phyloP scores from a whole-genome alignment of 2,329 filamentous ascomycete genomes.

The Penicillium sp. region DNA sequence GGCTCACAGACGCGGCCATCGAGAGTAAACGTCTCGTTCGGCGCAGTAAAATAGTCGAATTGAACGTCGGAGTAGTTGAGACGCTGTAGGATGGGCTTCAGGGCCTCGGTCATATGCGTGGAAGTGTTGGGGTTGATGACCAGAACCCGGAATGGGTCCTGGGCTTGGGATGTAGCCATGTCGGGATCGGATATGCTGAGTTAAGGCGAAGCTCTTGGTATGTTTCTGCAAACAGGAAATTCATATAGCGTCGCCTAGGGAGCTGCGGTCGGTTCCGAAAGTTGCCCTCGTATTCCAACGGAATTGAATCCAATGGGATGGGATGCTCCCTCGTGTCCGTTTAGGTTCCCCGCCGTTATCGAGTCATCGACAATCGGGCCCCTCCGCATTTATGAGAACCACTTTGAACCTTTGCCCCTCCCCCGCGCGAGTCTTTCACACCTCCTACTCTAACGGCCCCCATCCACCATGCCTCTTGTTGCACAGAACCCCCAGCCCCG shows the following conservation, averaged over 20 bases:
- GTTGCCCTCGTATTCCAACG: constrained; percentile 4
- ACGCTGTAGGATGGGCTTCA: constrained; percentile 44
- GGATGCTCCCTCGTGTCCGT: too few species aligned
- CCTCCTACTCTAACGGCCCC: background rate
- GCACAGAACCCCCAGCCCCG: constrained; percentile 59
- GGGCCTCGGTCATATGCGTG: constrained; percentile 47
- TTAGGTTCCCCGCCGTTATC: constrained; percentile 20
- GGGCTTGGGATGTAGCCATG: constrained; percentile 21
- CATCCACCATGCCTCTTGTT: constrained; percentile 40
- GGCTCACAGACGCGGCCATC: constrained; percentile 47
- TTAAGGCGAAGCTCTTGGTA: background rate
- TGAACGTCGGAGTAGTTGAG: constrained; percentile 42
- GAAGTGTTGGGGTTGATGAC: constrained; percentile 54
- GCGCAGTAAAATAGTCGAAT: constrained; percentile 47
- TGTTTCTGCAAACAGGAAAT: background rate
- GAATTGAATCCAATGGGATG: too few species aligned
- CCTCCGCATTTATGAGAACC: constrained; percentile 11
- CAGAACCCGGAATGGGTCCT: constrained; percentile 36
- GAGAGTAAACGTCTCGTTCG: constrained; percentile 33
- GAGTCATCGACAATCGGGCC: constrained; percentile 22
- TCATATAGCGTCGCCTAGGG: background rate
- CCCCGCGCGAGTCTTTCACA: constrained; percentile 16
- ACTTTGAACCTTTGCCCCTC: background rate
- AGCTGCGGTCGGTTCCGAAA: constrained; percentile 13
- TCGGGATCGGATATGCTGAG: background rate